These are phyloP conservation scores for Cyamopsis tetragonoloba DNA, from an alignment of 306 rosid genomes.

Conservation along the genomic window DNA sequence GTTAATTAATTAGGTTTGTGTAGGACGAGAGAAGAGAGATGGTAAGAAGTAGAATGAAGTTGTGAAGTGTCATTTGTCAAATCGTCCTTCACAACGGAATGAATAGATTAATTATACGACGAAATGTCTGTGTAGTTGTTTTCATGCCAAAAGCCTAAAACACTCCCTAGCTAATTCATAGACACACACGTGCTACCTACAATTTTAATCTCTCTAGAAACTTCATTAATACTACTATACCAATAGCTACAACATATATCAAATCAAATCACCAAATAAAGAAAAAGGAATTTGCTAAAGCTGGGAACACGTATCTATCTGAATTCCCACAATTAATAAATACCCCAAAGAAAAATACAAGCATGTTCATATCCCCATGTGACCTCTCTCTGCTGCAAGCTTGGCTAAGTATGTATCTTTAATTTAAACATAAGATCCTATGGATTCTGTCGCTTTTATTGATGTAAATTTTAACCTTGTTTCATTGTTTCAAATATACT, in stretches of 20 bases:
- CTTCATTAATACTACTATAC: conserved; percentile 2
- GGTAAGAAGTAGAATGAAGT: conserved; percentile 8
- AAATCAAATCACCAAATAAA: conserved; percentile 19
- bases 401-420: background rate
- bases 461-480: no score
- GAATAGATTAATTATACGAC: conserved; percentile 28
- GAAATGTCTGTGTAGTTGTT: conserved; percentile 38
- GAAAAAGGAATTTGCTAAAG: conserved; percentile 7
- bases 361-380: conserved; percentile 33
- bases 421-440: conserved; percentile 6
- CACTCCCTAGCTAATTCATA: conserved; percentile 19
- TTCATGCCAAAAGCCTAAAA: conserved; percentile 25
- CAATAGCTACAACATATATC: conserved; percentile 17
- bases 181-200: conserved; percentile 37
- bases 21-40: background rate
- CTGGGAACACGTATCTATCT: background rate
- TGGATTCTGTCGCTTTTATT: no score
- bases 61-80: conserved; percentile 39
- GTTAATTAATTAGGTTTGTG: background rate
- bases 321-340: conserved; percentile 31
- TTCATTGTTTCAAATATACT: no score
- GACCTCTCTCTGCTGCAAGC: conserved; percentile 21
- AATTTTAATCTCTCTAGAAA: conserved; percentile 17
- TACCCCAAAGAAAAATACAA: conserved; percentile 10
- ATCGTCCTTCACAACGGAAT: conserved; percentile 18